Evolutionary conservation across 257 asterid species (phyloP).

Genomic region (Plantago ovata): DNA sequence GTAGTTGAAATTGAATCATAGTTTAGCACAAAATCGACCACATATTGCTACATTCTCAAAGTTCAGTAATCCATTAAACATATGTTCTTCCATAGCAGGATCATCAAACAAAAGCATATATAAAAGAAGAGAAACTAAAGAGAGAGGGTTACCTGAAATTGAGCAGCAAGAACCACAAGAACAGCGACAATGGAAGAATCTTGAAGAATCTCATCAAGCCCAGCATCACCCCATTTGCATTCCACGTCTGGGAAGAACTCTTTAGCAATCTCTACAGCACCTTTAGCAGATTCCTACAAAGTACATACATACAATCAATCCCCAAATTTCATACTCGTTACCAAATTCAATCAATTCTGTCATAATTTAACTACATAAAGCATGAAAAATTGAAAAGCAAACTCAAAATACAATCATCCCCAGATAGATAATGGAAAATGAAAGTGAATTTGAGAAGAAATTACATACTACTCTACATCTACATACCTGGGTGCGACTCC

Average conservation of each 20-base stretch:
- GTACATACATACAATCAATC: not conserved
- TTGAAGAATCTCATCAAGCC: slow-evolving; percentile 69
- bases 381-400: slow-evolving; percentile 1
- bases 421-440: too few species aligned
- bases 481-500: slow-evolving; percentile 70
- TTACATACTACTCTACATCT: not conserved
- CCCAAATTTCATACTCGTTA: not conserved
- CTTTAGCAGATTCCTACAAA: slow-evolving; percentile 74
- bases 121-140: slow-evolving; percentile 4
- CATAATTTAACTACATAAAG: not conserved
- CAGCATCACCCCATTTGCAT: slow-evolving; percentile 88
- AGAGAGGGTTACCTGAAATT: slow-evolving; percentile 52
- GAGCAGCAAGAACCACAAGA: slow-evolving; percentile 91
- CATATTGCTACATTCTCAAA: too few species aligned
- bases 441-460: not conserved
- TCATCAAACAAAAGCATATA: not conserved
- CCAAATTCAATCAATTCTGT: not conserved
- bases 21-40: too few species aligned
- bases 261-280: slow-evolving; percentile 75
- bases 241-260: slow-evolving; percentile 72
- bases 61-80: too few species aligned
- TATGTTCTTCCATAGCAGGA: too few species aligned
- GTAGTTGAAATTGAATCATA: too few species aligned
- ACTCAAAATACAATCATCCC: not conserved
- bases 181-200: slow-evolving; percentile 73